Percentiles rank a stretch among this genome's conserved stretches.
phyloP scores from a whole-genome alignment of 768 basidiomycete genomes.

The Steccherinum ochraceum region DNA sequence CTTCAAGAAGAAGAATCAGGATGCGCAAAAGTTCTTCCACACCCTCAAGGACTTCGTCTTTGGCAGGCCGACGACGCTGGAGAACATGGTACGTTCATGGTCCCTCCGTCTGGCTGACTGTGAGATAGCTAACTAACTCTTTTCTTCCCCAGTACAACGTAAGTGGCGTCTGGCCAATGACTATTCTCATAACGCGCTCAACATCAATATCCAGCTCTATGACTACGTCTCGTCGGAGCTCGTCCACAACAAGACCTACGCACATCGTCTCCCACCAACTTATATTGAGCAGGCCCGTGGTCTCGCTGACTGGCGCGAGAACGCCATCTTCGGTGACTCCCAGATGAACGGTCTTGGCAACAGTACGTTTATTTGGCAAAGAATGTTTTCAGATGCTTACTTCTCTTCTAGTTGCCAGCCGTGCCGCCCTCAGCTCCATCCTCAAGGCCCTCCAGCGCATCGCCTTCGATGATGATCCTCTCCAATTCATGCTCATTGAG shows the following conservation, averaged over 20 bases:
- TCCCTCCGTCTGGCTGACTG: background rate
- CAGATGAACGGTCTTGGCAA: slow-evolving; percentile 68
- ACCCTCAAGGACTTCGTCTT: slow-evolving; percentile 65
- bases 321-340: slow-evolving; percentile 61
- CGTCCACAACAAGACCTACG: slow-evolving; percentile 78
- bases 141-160: slow-evolving; percentile 61
- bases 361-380: slow-evolving; percentile 41
- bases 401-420: slow-evolving; percentile 61
- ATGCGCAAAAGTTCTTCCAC: slow-evolving; percentile 60
- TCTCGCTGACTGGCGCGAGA: slow-evolving; percentile 77
- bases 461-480: slow-evolving; percentile 71
- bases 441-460: slow-evolving; percentile 69
- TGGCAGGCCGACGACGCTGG: slow-evolving; percentile 57
- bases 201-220: slow-evolving; percentile 50
- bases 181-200: background rate
- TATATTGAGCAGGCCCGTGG: slow-evolving; percentile 67
- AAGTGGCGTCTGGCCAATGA: slow-evolving; percentile 29
- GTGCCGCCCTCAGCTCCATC: slow-evolving; percentile 70
- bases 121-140: slow-evolving; percentile 1
- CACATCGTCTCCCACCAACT: slow-evolving; percentile 73
- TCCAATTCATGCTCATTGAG: slow-evolving; percentile 72
- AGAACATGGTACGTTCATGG: slow-evolving; percentile 53
- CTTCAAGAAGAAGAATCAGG: slow-evolving; percentile 56
- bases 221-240: slow-evolving; percentile 75
- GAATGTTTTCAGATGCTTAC: background rate